Evolutionary conservation across 2,329 filamentous ascomycete genomes (phyloP), one percentile per base, ranked within the genome.

Genomic region (Coniosporium uncinatum): DNA sequence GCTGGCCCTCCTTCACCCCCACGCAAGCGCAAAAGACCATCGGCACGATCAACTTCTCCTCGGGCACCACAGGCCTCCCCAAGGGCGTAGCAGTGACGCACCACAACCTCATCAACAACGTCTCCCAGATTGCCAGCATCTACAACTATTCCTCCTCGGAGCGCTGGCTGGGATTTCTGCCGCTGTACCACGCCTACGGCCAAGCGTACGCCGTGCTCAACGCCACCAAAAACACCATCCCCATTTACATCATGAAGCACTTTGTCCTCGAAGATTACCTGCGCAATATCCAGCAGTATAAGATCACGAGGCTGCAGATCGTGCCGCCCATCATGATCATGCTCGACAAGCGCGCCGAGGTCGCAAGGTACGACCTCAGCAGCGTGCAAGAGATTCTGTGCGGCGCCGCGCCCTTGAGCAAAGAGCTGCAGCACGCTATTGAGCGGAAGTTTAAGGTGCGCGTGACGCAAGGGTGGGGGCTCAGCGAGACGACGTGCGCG

Each of bases 71-170:
- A 1, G 72, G 72, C 3, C 53, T 74, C 5, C 70, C 72, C 5
- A 75, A 76, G 49, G 70, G 71, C 17, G 71, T 75, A 4, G 67
- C 65, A 48, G 62, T 75, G 21, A 68, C 66, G 20, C 71, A 76
- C 46, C 54, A 63, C 44, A 75, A 74, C 45, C 55, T 75, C 21
- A 61, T 73, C 22, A 63, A 72, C 31, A 75, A 76, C 44, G 61
- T 69, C 3, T 65, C 67, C 41, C 74, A 78, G 51, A 67, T 71
- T 35, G 67, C 65, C 53, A 67, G 70, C 52, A 59, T 62, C 18
- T 68, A 67, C 44, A 57, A 62, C 37, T 55, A 62, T 3, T 58
- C 61, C 27, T 66, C 66, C 18, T 53, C 57, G 6, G 73, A 75
- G 49, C 61, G 71, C 31, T 75, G 71, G 68, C 50, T 75, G 21